Evolutionary conservation across 176 grass and related monocot genomes (phyloP).

Genomic region (Oryza longistaminata): DNA sequence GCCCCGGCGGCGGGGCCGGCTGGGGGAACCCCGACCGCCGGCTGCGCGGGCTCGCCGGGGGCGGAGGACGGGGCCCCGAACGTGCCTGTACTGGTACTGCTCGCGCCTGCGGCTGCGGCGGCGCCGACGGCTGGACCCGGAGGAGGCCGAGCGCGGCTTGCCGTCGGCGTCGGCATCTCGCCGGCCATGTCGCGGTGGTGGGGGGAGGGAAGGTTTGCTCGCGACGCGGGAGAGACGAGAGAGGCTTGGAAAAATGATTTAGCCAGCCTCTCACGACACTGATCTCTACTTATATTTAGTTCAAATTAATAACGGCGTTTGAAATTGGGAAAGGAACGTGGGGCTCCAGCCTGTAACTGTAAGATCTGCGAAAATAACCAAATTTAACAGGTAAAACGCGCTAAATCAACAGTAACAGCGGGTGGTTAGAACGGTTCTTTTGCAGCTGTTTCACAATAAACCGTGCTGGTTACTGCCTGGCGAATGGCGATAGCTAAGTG

Average conservation of each 20-base stretch:
- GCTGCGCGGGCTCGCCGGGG: slow-evolving; percentile 46
- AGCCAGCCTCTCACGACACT: not conserved
- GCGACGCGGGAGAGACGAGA: slow-evolving; percentile 7
- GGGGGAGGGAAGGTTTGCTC: slow-evolving; percentile 1
- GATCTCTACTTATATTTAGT: not conserved
- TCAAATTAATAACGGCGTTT: not conserved
- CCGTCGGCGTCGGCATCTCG: slow-evolving; percentile 43
- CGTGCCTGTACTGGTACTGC: slow-evolving; percentile 78
- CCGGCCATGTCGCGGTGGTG: slow-evolving; percentile 18
- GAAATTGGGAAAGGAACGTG: not conserved
- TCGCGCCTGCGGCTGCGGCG: slow-evolving; percentile 27
- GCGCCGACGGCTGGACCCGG: slow-evolving; percentile 41
- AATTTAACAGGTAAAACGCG: slow-evolving; percentile 6
- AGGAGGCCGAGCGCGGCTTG: slow-evolving; percentile 33
- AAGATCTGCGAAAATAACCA: not conserved
- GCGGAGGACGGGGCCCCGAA: slow-evolving; percentile 49
- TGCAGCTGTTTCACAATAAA: not conserved
- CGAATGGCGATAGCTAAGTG: not conserved
- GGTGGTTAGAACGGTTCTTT: not conserved
- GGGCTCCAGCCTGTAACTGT: slow-evolving; percentile 18
- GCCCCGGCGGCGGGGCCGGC: slow-evolving; percentile 47
- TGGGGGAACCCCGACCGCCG: slow-evolving; percentile 83
- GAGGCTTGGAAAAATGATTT: not conserved
- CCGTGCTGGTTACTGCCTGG: not conserved
- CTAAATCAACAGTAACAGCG: not conserved